Base-by-base conservation (phyloP, 257 asterid genomes). In the Cordia subcordata region DNA sequence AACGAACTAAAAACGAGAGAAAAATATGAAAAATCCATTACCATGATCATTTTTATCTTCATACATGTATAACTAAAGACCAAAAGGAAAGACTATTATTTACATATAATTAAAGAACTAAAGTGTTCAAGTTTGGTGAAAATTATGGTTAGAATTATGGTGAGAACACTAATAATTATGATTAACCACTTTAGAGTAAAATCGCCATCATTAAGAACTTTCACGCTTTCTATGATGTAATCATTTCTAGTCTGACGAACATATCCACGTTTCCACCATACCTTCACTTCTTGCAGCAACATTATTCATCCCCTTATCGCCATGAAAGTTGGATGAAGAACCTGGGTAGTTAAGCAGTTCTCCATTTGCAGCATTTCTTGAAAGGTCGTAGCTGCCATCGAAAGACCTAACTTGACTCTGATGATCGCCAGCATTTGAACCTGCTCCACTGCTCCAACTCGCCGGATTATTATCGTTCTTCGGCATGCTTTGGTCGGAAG, bases 241-340 rank as follows among this genome's bases (percentile, higher is more conserved):
- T 82, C 73, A 80, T 82, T 76, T 71, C 79, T 72, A 72, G 22
- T 84, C 88, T 65, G 86, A 82, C 64, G 90, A 84, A 80, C 75
- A 64, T 70, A 84, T 65, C 91, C 94, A 85, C 47, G 85, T 75
- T 67, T 85, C 96, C 77, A 73, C 69, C 85, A 65, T 79, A 73
- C 86, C 93, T 79, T 67, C 85, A 14, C 78, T 77, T 61, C 79
- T 68, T 37, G 63, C 45, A 23, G 63, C 65, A 3, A 58, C 57
- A 47, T 68, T 79, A 21, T 76, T 74, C 62, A 61, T 58, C 23
- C 55, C 66, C 33, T 74, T 81, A 13, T 76, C 78, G 35, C 73
- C 69, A 55, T 50, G 65, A 60, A 72, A 77, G 65, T 15, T 49
- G 8, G 68, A 53, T 4, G 74, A 45, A 21, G 83, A 21, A 4